phyloP scores from a whole-genome alignment of 371 early-diverging fungal species.

The Apophysomyces elegans region DNA sequence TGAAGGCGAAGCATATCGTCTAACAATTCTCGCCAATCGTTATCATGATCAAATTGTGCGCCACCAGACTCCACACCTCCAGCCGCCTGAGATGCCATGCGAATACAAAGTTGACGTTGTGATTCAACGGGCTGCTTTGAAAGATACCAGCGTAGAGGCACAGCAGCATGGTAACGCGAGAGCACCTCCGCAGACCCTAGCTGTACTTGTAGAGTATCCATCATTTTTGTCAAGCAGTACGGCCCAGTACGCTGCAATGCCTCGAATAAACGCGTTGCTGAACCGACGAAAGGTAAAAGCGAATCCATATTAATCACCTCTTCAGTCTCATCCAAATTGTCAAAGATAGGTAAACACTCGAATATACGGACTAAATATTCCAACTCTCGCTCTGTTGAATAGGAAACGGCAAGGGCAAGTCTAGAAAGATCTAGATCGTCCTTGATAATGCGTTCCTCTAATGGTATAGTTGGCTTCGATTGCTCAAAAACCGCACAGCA shows the following conservation, averaged over 20 bases:
- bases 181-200: constrained; percentile 69
- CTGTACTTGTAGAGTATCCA: constrained; percentile 69
- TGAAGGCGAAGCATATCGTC: constrained; percentile 69
- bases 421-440: constrained; percentile 61
- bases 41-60: constrained; percentile 62
- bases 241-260: constrained; percentile 53
- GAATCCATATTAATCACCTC: constrained; percentile 33
- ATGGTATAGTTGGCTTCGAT: constrained; percentile 58
- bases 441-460: constrained; percentile 63
- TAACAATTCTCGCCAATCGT: constrained; percentile 72
- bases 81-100: constrained; percentile 68
- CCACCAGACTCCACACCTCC: constrained; percentile 63
- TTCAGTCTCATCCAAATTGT: constrained; percentile 19
- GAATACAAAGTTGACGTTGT: constrained; percentile 65
- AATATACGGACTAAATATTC: constrained; percentile 61
- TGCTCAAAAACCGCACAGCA: constrained; percentile 59
- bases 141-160: constrained; percentile 68
- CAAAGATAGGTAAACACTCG: constrained; percentile 69
- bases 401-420: constrained; percentile 59
- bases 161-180: constrained; percentile 61
- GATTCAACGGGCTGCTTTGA: constrained; percentile 43
- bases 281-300: constrained; percentile 21
- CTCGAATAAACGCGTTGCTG: constrained; percentile 38
- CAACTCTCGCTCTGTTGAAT: constrained; percentile 47
- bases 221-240: constrained; percentile 56